Evolutionary conservation across 1,284 basidiomycete genomes (phyloP).

Genomic region (Tilletia caries): DNA sequence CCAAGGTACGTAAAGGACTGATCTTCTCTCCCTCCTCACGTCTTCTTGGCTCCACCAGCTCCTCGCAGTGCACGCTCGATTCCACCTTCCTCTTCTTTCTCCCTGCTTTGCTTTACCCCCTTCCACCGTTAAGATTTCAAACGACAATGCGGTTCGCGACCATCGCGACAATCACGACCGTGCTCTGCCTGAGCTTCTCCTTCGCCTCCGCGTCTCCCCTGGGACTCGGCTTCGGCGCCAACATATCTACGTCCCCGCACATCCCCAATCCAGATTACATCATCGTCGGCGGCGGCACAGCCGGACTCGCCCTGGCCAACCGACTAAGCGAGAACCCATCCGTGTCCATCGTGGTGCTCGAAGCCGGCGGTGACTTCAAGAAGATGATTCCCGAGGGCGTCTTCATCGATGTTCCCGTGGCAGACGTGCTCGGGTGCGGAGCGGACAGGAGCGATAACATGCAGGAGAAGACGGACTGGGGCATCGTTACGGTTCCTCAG

Average conservation of each 20-base stretch:
- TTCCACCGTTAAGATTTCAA: too few relatives aligned
- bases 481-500: constrained; percentile 29
- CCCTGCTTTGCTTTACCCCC: too few relatives aligned
- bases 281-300: constrained; percentile 38
- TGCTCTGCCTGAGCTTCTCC: too few relatives aligned
- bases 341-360: constrained; percentile 37
- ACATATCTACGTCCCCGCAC: background rate
- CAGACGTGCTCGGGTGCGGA: constrained; percentile 29
- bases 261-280: constrained; percentile 26
- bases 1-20: too few relatives aligned
- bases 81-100: too few relatives aligned
- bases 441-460: constrained; percentile 16
- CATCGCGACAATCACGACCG: too few relatives aligned
- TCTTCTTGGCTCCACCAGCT: background rate
- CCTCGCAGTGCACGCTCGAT: too few relatives aligned
- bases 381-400: constrained; percentile 25
- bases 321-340: constrained; percentile 35
- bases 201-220: too few relatives aligned
- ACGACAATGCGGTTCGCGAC: too few relatives aligned
- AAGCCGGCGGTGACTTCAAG: constrained; percentile 36
- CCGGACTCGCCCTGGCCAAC: constrained; percentile 35
- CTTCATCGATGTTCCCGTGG: constrained; percentile 30
- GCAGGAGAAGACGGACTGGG: constrained; percentile 31
- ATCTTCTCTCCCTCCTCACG: background rate
- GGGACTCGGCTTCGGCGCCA: too few relatives aligned